Conservation (phyloP, 129 eudicot species). For the Flaveria robusta region DNA sequence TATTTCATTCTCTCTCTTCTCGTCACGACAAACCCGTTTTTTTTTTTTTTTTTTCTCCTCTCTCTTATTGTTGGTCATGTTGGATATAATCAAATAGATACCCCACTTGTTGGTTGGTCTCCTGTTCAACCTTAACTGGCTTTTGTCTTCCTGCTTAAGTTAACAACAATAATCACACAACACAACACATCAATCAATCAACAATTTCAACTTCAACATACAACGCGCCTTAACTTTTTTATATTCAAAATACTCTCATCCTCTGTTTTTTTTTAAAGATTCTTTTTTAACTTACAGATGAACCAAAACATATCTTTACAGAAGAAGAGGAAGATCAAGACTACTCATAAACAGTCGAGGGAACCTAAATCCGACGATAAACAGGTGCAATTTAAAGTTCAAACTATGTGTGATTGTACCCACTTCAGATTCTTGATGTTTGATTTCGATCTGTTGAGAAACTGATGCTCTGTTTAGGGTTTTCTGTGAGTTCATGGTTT, state of each 20-base stretch:
- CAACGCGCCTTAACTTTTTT: neutral
- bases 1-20: too few species aligned
- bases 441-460: too few species aligned
- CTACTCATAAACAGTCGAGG: neutral
- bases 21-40: too few species aligned
- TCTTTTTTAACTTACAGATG: neutral
- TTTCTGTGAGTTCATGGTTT: neutral
- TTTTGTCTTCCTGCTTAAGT: neutral
- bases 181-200: neutral
- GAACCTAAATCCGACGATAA: neutral
- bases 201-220: neutral
- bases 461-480: neutral
- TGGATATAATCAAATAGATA: neutral
- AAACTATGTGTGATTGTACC: neutral
- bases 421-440: neutral
- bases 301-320: neutral
- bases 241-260: neutral
- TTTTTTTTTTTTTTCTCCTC: too few species aligned
- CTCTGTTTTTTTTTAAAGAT: neutral
- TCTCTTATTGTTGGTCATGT: too few species aligned
- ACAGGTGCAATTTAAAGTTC: neutral
- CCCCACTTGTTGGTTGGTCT: neutral
- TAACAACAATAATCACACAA: neutral
- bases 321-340: neutral
- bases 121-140: slow-evolving; percentile 11